These are phyloP conservation scores for Rhodotorula diobovata DNA, from an alignment of 768 basidiomycete genomes.

Conservation along the genomic window DNA sequence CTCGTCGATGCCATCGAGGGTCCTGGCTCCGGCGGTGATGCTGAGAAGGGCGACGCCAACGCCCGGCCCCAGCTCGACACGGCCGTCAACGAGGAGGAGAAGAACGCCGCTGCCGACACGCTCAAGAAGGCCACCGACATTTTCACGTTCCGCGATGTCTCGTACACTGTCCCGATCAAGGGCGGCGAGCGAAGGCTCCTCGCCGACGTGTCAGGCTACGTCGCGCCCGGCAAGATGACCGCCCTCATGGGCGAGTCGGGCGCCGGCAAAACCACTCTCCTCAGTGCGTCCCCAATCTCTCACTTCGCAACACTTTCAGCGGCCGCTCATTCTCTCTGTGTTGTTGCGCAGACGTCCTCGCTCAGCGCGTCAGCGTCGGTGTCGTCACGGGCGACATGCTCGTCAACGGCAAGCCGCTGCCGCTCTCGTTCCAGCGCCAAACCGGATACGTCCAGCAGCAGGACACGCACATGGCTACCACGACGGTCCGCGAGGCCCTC, in stretches of 20 bases:
- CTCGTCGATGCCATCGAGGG: slow-evolving; percentile 42
- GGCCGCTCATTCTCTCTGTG: not conserved
- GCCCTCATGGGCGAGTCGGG: slow-evolving; percentile 35
- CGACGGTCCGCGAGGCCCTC: slow-evolving; percentile 52
- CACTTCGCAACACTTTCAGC: not conserved
- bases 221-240: slow-evolving; percentile 44
- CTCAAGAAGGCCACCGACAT: slow-evolving; percentile 34
- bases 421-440: slow-evolving; percentile 51
- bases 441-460: slow-evolving; percentile 43
- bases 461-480: slow-evolving; percentile 49
- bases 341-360: slow-evolving; percentile 38
- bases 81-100: slow-evolving; percentile 9
- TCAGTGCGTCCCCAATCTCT: slow-evolving; percentile 18
- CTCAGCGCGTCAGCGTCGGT: slow-evolving; percentile 49
- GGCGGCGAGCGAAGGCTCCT: slow-evolving; percentile 38
- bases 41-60: slow-evolving; percentile 17
- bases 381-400: slow-evolving; percentile 52
- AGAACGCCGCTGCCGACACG: slow-evolving; percentile 27
- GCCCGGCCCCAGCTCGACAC: slow-evolving; percentile 1
- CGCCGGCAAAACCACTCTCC: slow-evolving; percentile 48
- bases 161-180: slow-evolving; percentile 38
- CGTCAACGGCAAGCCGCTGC: slow-evolving; percentile 50
- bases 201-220: slow-evolving; percentile 43
- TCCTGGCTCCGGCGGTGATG: slow-evolving; percentile 1
- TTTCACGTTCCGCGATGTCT: slow-evolving; percentile 36